These are phyloP conservation scores for Lactarius akahatsu DNA, from an alignment of 768 basidiomycete species.

Conservation along the genomic window DNA sequence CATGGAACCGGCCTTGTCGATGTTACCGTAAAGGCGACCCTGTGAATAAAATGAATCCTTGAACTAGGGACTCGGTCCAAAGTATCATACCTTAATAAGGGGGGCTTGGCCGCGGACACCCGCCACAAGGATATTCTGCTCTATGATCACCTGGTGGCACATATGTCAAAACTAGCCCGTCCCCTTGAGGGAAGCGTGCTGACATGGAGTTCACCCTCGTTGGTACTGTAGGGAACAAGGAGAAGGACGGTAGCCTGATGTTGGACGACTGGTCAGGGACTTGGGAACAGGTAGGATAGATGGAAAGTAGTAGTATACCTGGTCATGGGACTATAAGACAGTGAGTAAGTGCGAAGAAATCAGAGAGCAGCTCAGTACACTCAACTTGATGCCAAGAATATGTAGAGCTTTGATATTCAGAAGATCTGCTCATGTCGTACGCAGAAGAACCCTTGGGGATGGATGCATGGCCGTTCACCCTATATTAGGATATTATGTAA, in stretches of 20 bases:
- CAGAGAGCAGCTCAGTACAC: slow-evolving; percentile 13
- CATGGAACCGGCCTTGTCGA: slow-evolving; percentile 63
- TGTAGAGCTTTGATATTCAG: slow-evolving; percentile 35
- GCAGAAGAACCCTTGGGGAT: background rate
- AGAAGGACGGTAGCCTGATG: slow-evolving; percentile 72
- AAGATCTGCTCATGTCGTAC: slow-evolving; percentile 15
- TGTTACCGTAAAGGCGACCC: slow-evolving; percentile 72
- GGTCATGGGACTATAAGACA: slow-evolving; percentile 72
- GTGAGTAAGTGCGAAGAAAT: slow-evolving; percentile 11
- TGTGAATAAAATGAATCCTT: slow-evolving; percentile 33
- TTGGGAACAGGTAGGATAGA: slow-evolving; percentile 12
- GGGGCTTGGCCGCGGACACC: slow-evolving; percentile 69
- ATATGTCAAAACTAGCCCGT: slow-evolving; percentile 12
- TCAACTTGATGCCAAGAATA: slow-evolving; percentile 89
- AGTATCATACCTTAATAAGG: slow-evolving; percentile 61
- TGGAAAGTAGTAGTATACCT: slow-evolving; percentile 46
- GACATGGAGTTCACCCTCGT: slow-evolving; percentile 66
- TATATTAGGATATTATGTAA: slow-evolving; percentile 21
- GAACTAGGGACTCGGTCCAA: background rate
- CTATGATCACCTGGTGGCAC: slow-evolving; percentile 62
- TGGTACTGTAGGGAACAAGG: slow-evolving; percentile 67
- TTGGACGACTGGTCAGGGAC: slow-evolving; percentile 30
- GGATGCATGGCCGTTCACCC: background rate
- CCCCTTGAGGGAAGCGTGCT: slow-evolving; percentile 10
- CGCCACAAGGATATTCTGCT: slow-evolving; percentile 68